Percentiles rank a stretch among this genome's conserved stretches.
phyloP scores from a whole-genome alignment of 2,329 filamentous ascomycete species.

The Penicillium rolfsii region DNA sequence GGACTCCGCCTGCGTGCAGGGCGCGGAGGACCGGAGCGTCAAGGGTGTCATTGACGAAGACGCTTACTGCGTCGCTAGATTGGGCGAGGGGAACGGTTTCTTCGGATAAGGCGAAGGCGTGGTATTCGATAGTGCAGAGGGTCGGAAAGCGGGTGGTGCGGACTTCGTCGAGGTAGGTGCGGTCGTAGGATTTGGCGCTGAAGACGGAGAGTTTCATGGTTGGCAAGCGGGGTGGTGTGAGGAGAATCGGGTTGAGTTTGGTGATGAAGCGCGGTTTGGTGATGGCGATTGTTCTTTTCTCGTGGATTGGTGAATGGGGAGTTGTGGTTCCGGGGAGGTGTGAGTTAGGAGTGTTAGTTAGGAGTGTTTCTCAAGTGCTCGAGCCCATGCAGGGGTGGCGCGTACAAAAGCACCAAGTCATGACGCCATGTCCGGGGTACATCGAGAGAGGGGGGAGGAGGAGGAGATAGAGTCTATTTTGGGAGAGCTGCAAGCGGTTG shows the following conservation, averaged over 20 bases:
- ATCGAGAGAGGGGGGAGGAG: not conserved
- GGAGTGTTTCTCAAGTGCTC: not conserved
- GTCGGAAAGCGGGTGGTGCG: slow-evolving; percentile 31
- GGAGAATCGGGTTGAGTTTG: not conserved
- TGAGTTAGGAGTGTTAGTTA: not conserved
- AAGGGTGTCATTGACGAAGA: slow-evolving; percentile 69
- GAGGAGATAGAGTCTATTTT: no score
- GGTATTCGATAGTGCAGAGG: slow-evolving; percentile 58
- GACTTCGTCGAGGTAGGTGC: slow-evolving; percentile 55
- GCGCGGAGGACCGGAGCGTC: slow-evolving; percentile 55
- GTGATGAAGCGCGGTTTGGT: not conserved
- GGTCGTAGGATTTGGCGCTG: slow-evolving; percentile 67
- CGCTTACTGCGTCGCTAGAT: slow-evolving; percentile 62
- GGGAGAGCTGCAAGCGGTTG: not conserved
- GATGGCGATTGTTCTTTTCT: not conserved
- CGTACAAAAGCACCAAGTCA: slow-evolving; percentile 4
- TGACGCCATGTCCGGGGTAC: slow-evolving; percentile 4
- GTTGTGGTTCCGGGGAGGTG: not conserved
- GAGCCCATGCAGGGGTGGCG: not conserved
- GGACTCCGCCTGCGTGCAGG: slow-evolving; percentile 56
- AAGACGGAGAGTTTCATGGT: slow-evolving; percentile 65
- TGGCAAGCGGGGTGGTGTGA: not conserved
- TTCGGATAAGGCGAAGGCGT: slow-evolving; percentile 60
- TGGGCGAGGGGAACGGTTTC: slow-evolving; percentile 61
- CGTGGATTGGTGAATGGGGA: not conserved